Percentiles rank a stretch among this genome's conserved stretches.
Conservation (phyloP, 768 basidiomycete genomes). For the Ramaria sp. region DNA sequence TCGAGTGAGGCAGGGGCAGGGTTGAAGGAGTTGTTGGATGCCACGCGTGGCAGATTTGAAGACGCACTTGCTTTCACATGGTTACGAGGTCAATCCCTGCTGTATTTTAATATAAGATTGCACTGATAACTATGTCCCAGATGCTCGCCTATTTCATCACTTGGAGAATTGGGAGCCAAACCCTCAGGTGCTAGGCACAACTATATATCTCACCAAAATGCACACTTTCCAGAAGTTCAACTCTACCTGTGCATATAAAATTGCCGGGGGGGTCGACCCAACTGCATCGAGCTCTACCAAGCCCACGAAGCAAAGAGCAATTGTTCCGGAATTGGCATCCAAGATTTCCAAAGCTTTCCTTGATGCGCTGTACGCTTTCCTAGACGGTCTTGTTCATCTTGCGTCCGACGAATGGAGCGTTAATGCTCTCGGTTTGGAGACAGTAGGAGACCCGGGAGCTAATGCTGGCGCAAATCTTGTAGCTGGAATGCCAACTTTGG, state of each 20-base stretch:
- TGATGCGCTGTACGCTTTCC: conserved; percentile 73
- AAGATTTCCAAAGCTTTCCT: conserved; percentile 81
- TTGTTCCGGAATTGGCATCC: conserved; percentile 51
- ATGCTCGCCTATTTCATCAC: conserved; percentile 70
- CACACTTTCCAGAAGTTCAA: conserved; percentile 74
- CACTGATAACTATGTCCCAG: conserved; percentile 29
- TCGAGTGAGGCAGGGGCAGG: conserved; percentile 58
- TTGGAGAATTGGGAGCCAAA: conserved; percentile 81
- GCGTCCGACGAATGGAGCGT: conserved; percentile 56
- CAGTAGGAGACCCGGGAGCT: conserved; percentile 21
- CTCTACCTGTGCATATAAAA: conserved; percentile 63
- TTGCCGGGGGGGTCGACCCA: conserved; percentile 67
- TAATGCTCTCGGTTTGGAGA: conserved; percentile 15
- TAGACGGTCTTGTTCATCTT: conserved; percentile 77
- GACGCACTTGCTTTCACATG: conserved; percentile 71
- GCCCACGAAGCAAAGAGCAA: conserved; percentile 44
- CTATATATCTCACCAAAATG: conserved; percentile 65
- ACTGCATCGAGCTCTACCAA: conserved; percentile 36
- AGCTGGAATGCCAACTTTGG: conserved; percentile 27
- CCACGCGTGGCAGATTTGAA: conserved; percentile 77
- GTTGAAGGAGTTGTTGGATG: conserved; percentile 68
- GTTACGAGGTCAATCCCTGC: conserved; percentile 55
- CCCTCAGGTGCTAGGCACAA: conserved; percentile 50
- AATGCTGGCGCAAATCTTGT: conserved; percentile 29
- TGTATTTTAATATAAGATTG: neutral